Evolutionary conservation across 768 basidiomycete species (phyloP).

Genomic region (Dictyophora rubrovolvata): DNA sequence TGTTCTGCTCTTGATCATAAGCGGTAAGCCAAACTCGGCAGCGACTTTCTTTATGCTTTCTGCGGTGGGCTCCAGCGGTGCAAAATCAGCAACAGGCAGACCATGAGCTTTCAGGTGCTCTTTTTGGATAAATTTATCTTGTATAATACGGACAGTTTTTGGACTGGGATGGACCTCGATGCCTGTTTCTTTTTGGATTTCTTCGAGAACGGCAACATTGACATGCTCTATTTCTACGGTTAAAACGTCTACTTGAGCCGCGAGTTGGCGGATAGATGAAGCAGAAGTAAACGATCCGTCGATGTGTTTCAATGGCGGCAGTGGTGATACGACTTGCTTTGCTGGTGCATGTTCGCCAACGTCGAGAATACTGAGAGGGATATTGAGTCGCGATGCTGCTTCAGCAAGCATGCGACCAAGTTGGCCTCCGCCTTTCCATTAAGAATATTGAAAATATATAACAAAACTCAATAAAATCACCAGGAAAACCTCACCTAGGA

Average conservation of each 20-base stretch:
- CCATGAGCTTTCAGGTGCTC: constrained; percentile 39
- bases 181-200: constrained; percentile 33
- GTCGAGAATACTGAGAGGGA: constrained; percentile 79
- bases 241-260: constrained; percentile 70
- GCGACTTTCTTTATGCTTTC: constrained; percentile 45
- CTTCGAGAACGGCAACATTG: constrained; percentile 61
- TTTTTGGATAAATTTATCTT: constrained; percentile 65
- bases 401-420: constrained; percentile 94
- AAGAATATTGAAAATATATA: constrained; percentile 1
- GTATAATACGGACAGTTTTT: constrained; percentile 73
- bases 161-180: constrained; percentile 61
- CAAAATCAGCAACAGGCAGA: constrained; percentile 49
- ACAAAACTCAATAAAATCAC: neutral
- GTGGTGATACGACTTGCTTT: constrained; percentile 70
- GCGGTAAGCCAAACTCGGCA: constrained; percentile 60
- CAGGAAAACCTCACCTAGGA: constrained; percentile 23
- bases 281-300: constrained; percentile 86
- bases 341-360: constrained; percentile 73
- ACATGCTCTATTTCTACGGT: constrained; percentile 99
- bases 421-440: constrained; percentile 79
- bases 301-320: constrained; percentile 47
- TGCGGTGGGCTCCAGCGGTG: constrained; percentile 43
- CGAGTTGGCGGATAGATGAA: constrained; percentile 68
- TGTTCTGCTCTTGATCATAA: constrained; percentile 95
- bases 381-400: constrained; percentile 78